Conservation (phyloP, 2,329 filamentous ascomycete species). For the Aplosporella prunicola region DNA sequence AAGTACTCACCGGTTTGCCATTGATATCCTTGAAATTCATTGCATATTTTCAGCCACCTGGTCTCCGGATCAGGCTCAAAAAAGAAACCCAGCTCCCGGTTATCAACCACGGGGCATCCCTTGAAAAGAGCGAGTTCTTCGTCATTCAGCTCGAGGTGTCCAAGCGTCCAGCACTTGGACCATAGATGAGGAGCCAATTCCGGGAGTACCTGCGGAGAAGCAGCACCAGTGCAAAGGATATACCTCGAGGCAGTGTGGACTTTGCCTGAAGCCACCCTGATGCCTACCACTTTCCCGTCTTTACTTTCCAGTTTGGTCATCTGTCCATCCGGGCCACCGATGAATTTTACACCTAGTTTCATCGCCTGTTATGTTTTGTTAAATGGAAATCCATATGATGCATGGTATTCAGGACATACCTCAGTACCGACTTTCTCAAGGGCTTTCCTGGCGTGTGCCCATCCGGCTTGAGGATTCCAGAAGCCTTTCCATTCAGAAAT, state of each 20-base stretch:
- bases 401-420: conserved; percentile 1
- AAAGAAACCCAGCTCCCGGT: conserved; percentile 16
- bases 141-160: conserved; percentile 20
- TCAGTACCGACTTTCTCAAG: conserved; percentile 11
- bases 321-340: conserved; percentile 13
- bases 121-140: conserved; percentile 20
- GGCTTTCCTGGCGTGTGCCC: conserved; percentile 14
- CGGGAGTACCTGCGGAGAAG: conserved; percentile 11
- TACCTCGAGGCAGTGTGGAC: conserved; percentile 13
- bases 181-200: conserved; percentile 16
- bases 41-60: conserved; percentile 9
- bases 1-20: background rate
- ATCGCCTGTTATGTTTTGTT: conserved; percentile 10
- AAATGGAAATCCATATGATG: conserved; percentile 19
- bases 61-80: conserved; percentile 8
- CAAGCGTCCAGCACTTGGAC: conserved; percentile 18
- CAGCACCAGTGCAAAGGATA: conserved; percentile 14
- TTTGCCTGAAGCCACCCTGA: conserved; percentile 11
- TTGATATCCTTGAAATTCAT: conserved; percentile 11
- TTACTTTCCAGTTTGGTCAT: conserved; percentile 11
- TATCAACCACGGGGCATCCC: conserved; percentile 17
- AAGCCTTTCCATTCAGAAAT: conserved; percentile 16
- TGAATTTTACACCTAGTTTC: conserved; percentile 12
- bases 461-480: conserved; percentile 17
- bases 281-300: conserved; percentile 9